Evolutionary conservation across 768 basidiomycete species (phyloP).

Genomic region (Leccinum truebloodii): DNA sequence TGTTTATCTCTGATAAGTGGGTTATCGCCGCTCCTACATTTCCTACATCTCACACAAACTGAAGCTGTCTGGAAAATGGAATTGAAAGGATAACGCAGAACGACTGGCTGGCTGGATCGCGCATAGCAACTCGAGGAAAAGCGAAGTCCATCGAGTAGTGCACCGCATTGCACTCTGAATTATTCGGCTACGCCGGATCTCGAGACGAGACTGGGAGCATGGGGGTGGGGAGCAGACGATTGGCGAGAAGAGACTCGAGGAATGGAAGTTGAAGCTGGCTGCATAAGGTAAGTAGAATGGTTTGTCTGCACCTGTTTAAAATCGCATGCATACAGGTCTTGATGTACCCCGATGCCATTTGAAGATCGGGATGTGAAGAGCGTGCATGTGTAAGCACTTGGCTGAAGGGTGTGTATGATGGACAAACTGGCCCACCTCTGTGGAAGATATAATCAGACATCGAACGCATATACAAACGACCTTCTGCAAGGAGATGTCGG

Average conservation of each 20-base stretch:
- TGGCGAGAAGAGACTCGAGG: not conserved
- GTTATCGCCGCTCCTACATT: not conserved
- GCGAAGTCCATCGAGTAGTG: not conserved
- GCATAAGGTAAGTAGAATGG: not conserved
- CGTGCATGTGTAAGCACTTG: not conserved
- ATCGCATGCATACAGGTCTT: not conserved
- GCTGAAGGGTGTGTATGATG: not conserved
- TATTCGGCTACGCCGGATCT: not conserved
- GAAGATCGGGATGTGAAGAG: not conserved
- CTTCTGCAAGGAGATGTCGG: not conserved
- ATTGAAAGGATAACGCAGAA: not conserved
- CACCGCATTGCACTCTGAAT: not conserved
- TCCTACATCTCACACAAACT: not conserved
- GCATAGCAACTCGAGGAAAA: not conserved
- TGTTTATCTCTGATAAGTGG: not conserved
- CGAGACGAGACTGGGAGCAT: not conserved
- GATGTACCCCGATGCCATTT: not conserved
- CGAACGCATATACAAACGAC: not conserved
- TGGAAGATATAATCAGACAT: not conserved
- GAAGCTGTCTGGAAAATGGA: conserved; percentile 7
- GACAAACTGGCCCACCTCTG: not conserved
- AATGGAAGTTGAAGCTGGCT: conserved; percentile 9
- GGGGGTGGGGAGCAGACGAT: not conserved
- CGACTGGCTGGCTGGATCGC: not conserved
- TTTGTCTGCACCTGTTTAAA: not conserved